Conservation (phyloP, 139 green algal species). For the Ulvella scutata region DNA sequence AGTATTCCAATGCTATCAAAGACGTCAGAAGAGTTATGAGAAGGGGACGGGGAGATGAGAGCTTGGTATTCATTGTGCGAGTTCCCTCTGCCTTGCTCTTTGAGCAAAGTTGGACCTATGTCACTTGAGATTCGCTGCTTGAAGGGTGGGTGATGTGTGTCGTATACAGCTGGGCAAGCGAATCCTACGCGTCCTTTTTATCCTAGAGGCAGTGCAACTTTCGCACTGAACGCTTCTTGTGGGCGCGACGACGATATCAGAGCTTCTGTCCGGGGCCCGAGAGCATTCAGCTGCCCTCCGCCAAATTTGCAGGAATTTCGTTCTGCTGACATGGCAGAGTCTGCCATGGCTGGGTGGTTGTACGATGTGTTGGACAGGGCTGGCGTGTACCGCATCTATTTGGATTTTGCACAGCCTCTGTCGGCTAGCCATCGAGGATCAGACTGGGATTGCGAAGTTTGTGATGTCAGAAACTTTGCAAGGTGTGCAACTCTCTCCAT, state of each 20-base stretch:
- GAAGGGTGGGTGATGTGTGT: background rate
- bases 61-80: background rate
- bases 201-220: background rate
- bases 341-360: background rate
- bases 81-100: background rate
- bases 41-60: background rate
- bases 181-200: background rate
- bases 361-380: background rate
- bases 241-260: no score
- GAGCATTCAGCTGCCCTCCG: no score
- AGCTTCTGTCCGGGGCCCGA: no score
- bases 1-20: no score
- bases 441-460: background rate
- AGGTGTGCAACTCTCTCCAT: background rate
- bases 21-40: background rate
- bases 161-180: background rate
- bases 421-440: background rate
- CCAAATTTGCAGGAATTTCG: slow-evolving; percentile 3
- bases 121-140: no score
- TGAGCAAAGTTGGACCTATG: no score
- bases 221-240: background rate
- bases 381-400: background rate
- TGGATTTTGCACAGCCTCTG: background rate
- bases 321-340: background rate
- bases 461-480: background rate